Evolutionary conservation across 306 rosid species (phyloP).

Genomic region (Lathyrus tuberosus): DNA sequence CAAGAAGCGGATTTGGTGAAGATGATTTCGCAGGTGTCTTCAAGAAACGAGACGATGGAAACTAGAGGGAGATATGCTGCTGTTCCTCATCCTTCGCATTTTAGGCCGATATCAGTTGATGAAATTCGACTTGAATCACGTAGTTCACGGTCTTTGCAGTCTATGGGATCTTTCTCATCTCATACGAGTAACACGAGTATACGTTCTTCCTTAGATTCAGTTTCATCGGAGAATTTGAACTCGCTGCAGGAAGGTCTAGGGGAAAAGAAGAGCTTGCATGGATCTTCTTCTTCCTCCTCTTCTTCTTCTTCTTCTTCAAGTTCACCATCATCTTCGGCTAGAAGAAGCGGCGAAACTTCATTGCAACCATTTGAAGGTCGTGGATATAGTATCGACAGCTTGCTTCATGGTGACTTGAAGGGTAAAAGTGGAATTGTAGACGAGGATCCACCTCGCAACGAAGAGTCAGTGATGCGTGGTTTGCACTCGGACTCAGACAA

Average conservation of each 20-base stretch:
- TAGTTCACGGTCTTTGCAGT: conserved; percentile 53
- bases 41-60: conserved; percentile 47
- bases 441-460: conserved; percentile 40
- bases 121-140: conserved; percentile 71
- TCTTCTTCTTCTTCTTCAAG: conserved; percentile 35
- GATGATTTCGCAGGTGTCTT: conserved; percentile 22
- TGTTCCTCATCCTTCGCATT: conserved; percentile 50
- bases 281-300: conserved; percentile 41
- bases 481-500: conserved; percentile 46
- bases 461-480: conserved; percentile 40
- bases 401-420: conserved; percentile 41
- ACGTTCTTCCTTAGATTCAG: conserved; percentile 53
- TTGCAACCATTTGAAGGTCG: conserved; percentile 46
- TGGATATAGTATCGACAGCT: conserved; percentile 45
- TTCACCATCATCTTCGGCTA: conserved; percentile 46
- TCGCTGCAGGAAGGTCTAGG: conserved; percentile 39
- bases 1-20: conserved; percentile 40
- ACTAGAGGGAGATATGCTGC: conserved; percentile 48
- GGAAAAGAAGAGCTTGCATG: conserved; percentile 44
- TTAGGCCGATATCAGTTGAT: conserved; percentile 74
- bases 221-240: conserved; percentile 40
- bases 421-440: conserved; percentile 42
- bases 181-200: conserved; percentile 59
- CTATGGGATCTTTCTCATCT: conserved; percentile 62
- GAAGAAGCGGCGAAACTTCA: conserved; percentile 48